Evolutionary conservation across 257 asterid genomes (phyloP).

Genomic region (Solanum raphanifolium): DNA sequence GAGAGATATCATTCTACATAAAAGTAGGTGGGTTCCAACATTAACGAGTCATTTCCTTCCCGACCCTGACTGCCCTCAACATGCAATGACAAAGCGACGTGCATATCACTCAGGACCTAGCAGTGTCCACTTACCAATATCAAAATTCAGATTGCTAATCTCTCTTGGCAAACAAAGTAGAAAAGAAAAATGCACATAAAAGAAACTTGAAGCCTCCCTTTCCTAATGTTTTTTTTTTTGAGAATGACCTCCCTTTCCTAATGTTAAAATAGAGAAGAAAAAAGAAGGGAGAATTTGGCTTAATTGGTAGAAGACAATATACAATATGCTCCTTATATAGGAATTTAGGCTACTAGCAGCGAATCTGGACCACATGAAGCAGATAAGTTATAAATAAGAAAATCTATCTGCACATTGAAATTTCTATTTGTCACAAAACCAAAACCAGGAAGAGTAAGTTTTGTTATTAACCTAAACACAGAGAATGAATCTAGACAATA

Average conservation of each 20-base stretch:
- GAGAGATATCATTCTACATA: not conserved
- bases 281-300: not conserved
- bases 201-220: not conserved
- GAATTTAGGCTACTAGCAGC: not conserved
- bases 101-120: not conserved
- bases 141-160: not conserved
- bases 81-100: not conserved
- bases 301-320: not conserved
- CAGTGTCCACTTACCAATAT: not conserved
- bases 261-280: not conserved
- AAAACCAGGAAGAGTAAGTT: not conserved
- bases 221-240: not conserved
- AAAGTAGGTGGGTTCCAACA: not conserved
- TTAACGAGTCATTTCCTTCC: not conserved
- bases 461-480: not conserved
- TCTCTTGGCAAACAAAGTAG: not conserved
- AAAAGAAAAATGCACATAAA: not conserved
- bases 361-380: not conserved
- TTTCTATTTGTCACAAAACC: not conserved
- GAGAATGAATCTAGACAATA: not conserved
- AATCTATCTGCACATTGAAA: not conserved
- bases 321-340: not conserved
- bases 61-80: not conserved
- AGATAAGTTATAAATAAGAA: not conserved
- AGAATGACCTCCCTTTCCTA: not conserved